Base-by-base conservation (phyloP, 257 asterid genomes). In the Solanum clarkiae region DNA sequence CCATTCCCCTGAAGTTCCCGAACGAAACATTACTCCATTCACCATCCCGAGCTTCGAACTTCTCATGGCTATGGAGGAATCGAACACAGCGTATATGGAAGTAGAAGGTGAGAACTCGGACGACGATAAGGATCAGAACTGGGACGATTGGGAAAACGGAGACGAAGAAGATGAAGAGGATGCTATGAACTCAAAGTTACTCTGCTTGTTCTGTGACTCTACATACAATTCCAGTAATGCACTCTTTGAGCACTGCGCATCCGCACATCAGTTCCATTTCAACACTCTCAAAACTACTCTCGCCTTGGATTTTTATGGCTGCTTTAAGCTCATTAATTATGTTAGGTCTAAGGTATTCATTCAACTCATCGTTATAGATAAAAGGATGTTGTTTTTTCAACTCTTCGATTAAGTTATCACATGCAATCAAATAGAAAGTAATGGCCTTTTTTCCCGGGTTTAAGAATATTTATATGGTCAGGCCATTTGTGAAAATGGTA, bases 271-370 rank as follows among this genome's bases (percentile, higher is more conserved):
- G 81, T 95, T 96, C 75, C 92, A 94, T 85, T 93, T 93, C 84
- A 54, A 88, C 44, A 92, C 83, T 45, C 82, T 91, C 26, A 92
- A 86, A 90, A 85, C 57, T 49, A 49, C 83, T 17, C 66, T 86
- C 45, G 68, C 80, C 54, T 91, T 96, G 95, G 99, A 96, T 89
- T 93, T 96, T 84, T 96, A 96, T 44, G 91, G 86, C 54, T 89
- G 98, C 90, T 89, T 96, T 59, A 93, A 93, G 98, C 94, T 96
- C 87, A 90, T 96, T 87, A 96, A 96, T 87, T 95, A 91, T 85
- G 88, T 96, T 71, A 91, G 99, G 94, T 88, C 91, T 51, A 94
- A 96, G 98, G 99, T 95, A 91, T 8, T 77, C 44, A 32, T 3
- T 11, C 51, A 69, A 22, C 59, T 14, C 11, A 75, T 45, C n/a